Percentiles rank a stretch among this genome's conserved stretches.
Evolutionary conservation across 208 protist genomes (phyloP).

Genomic region (Wallacemonas sp.): DNA sequence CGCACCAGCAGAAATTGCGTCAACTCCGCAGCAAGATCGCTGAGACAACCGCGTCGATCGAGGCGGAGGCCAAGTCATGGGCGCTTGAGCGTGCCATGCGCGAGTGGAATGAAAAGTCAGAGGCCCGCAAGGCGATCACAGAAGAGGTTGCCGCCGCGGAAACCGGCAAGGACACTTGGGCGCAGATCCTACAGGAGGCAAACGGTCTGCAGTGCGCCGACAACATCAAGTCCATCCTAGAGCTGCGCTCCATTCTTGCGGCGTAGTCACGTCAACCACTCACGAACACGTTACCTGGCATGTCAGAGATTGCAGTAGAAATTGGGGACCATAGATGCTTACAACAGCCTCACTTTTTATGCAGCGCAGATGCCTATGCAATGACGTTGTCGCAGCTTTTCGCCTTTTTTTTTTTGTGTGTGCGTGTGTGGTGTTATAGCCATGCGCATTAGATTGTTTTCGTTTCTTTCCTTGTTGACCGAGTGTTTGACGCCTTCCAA

Average conservation of each 20-base stretch:
- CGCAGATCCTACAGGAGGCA: slow-evolving; percentile 67
- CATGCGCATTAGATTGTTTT: slow-evolving; percentile 1
- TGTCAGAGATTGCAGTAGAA: background rate
- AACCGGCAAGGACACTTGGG: slow-evolving; percentile 62
- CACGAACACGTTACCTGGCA: background rate
- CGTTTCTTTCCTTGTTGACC: background rate
- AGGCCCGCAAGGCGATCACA: slow-evolving; percentile 44
- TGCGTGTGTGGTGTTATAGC: too few species aligned
- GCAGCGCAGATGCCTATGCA: background rate
- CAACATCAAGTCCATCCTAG: slow-evolving; percentile 32
- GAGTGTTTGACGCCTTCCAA: too few species aligned
- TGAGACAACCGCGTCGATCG: slow-evolving; percentile 38
- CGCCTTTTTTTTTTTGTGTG: too few species aligned
- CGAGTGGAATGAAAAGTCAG: slow-evolving; percentile 62
- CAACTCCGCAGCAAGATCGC: slow-evolving; percentile 42
- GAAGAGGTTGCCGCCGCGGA: slow-evolving; percentile 63
- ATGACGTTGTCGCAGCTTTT: too few species aligned
- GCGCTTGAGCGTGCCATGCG: slow-evolving; percentile 66
- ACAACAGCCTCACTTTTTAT: background rate
- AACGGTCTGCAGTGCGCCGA: slow-evolving; percentile 44
- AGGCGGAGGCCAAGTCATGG: slow-evolving; percentile 80
- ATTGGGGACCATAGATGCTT: background rate
- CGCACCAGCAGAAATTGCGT: slow-evolving; percentile 41
- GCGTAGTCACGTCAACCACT: background rate
- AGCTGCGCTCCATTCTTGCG: slow-evolving; percentile 43